Conservation (phyloP, 1,284 basidiomycete species). For the Ceratobasidium sp. region DNA sequence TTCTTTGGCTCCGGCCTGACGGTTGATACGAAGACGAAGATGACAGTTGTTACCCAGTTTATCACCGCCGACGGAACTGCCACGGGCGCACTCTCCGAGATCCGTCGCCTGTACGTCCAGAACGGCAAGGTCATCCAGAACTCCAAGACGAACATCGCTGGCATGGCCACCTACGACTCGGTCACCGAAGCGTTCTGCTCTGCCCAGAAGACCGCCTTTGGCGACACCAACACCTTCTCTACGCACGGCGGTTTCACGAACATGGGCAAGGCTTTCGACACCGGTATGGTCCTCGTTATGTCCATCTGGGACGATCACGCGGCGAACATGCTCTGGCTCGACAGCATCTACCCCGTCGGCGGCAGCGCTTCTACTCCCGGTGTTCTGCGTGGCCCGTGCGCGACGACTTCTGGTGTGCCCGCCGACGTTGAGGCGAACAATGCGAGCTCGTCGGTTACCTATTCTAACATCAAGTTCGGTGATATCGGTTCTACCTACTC, state of each 20-base stretch:
- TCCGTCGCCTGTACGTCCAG: constrained; percentile 69
- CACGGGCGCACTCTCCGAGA: constrained; percentile 64
- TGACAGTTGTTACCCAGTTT: constrained; percentile 72
- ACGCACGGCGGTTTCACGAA: constrained; percentile 61
- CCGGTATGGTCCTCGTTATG: constrained; percentile 70
- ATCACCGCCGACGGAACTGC: constrained; percentile 63
- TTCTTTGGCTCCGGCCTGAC: constrained; percentile 62
- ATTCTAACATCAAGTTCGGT: neutral
- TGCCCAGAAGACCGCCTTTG: constrained; percentile 61
- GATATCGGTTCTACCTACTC: constrained; percentile 2
- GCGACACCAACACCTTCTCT: constrained; percentile 64
- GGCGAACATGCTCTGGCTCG: constrained; percentile 71
- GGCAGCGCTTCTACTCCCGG: constrained; percentile 62
- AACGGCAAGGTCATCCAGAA: constrained; percentile 67
- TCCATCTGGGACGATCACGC: constrained; percentile 69
- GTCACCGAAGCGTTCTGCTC: constrained; percentile 62
- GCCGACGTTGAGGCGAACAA: constrained; percentile 60
- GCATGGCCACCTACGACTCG: constrained; percentile 53
- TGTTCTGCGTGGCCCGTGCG: constrained; percentile 54
- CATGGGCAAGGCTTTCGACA: constrained; percentile 63
- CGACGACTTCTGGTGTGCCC: constrained; percentile 65
- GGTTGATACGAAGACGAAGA: constrained; percentile 64
- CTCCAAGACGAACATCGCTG: constrained; percentile 59
- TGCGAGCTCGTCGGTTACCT: constrained; percentile 54
- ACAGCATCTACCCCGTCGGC: constrained; percentile 66